Conservation (phyloP, 2,329 filamentous ascomycete species). For the Exophiala oligosperma region DNA sequence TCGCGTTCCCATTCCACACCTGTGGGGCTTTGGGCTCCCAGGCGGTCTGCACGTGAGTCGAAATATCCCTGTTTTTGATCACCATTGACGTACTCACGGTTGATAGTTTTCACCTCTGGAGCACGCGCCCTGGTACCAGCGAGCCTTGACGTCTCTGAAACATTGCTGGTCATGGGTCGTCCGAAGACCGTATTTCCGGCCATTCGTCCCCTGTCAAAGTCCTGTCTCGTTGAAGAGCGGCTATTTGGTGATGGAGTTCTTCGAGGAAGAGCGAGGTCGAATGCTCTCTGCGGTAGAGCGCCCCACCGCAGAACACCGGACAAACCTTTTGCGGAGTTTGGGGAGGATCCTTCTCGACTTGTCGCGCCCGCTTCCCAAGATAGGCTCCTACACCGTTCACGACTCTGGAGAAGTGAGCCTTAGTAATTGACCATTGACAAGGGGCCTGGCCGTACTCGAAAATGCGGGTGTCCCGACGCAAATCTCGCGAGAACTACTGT, state of each 20-base stretch:
- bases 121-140: conserved; percentile 1
- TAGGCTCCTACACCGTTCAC: conserved; percentile 26
- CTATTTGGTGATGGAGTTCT: conserved; percentile 24
- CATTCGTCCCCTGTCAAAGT: not conserved
- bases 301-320: not conserved
- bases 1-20: conserved; percentile 18
- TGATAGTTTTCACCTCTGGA: conserved; percentile 36
- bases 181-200: not conserved
- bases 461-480: conserved; percentile 17
- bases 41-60: not conserved
- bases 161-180: not conserved
- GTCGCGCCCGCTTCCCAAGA: conserved; percentile 1
- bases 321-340: not conserved
- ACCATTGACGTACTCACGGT: conserved; percentile 38
- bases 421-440: conserved; percentile 9
- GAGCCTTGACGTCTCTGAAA: not conserved
- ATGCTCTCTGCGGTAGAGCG: conserved; percentile 19
- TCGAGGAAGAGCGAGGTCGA: conserved; percentile 16
- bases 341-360: not conserved
- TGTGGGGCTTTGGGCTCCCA: conserved; percentile 33
- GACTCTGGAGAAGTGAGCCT: conserved; percentile 29
- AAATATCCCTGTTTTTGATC: conserved; percentile 35
- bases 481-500: conserved; percentile 27
- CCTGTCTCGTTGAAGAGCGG: conserved; percentile 7
- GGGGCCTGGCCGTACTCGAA: conserved; percentile 7